A percentile compares a stretch with the other conserved stretches of the same genome.
phyloP scores from a whole-genome alignment of 208 protist genomes.

The Angomonas deanei region DNA sequence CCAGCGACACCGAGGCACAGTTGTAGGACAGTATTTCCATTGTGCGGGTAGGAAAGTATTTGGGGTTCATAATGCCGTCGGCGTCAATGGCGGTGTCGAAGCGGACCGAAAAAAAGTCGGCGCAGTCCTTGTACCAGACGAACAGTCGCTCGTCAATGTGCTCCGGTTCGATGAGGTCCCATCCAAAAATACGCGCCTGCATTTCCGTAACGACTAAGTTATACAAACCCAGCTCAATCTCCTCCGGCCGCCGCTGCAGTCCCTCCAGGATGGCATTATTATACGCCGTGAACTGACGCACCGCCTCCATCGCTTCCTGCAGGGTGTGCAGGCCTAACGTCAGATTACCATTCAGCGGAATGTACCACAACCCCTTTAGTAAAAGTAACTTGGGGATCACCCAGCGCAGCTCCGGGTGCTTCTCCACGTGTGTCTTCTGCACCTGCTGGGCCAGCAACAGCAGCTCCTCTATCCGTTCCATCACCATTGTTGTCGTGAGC shows the following conservation, averaged over 20 bases:
- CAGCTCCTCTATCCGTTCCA: slow-evolving; percentile 66
- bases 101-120: slow-evolving; percentile 58
- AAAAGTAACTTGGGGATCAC: slow-evolving; percentile 66
- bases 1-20: slow-evolving; percentile 56
- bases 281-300: slow-evolving; percentile 35
- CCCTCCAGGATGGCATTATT: slow-evolving; percentile 50
- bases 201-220: slow-evolving; percentile 66
- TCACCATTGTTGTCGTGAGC: slow-evolving; percentile 48
- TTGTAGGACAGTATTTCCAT: slow-evolving; percentile 59
- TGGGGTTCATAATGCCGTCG: slow-evolving; percentile 70
- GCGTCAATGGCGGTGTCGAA: slow-evolving; percentile 57
- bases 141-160: slow-evolving; percentile 38
- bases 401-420: slow-evolving; percentile 45
- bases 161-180: slow-evolving; percentile 24
- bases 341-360: slow-evolving; percentile 69
- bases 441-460: slow-evolving; percentile 28
- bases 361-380: slow-evolving; percentile 60
- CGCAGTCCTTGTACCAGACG: slow-evolving; percentile 34
- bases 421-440: slow-evolving; percentile 22
- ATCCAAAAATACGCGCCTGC: slow-evolving; percentile 57
- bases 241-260: slow-evolving; percentile 29
- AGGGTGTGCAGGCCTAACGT: slow-evolving; percentile 36
- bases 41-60: slow-evolving; percentile 26
- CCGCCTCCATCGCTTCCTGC: slow-evolving; percentile 41
- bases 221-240: slow-evolving; percentile 71